Evolutionary conservation across 441 rosid genomes (phyloP), one percentile per base, ranked within the genome.

Genomic region (Jatropha podagrica): DNA sequence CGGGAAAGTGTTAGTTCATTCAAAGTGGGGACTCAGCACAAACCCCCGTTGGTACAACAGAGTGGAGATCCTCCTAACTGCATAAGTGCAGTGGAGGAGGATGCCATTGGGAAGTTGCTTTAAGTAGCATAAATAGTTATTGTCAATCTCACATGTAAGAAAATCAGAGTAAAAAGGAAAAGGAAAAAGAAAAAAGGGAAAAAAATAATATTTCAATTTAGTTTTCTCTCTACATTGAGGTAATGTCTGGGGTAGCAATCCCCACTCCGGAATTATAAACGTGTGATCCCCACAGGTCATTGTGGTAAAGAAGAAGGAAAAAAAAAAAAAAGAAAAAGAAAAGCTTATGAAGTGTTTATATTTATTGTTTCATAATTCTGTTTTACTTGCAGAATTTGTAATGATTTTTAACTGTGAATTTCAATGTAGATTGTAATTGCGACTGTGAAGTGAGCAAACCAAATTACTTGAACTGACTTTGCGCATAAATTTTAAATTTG

Each of bases 1-100:
- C 6, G n/a, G 82, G 86, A 77, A 62, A 70, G 85, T 86, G 89
- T 85, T 86, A 91, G 97, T 89, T 86, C 99, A 91, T 81, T 92
- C 97, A 87, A 95, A 95, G 91, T 80, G 97, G 96, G 97, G 88
- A 88, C 94, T 82, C 83, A 81, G 80, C 96, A 82, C 91, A 44
- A 71, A 64, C 76, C 79, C 14, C 79, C 14, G 15, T 44, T 65
- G 81, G 56, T 68, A 63, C 81, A 18, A 65, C 15, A 51, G 54
- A 58, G 78, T 70, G 86, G 85, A 75, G 55, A 71, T 82, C 86
- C 86, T 79, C 81, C 63, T 62, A 7, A 49, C 89, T 88, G 98
- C 88, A 79, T 9, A 81, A 86, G 79, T 66, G 87, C 85, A 80
- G 87, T n/a, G 80, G 84, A 83, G 87, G 86, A 81, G 87, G 86